Base-by-base conservation (phyloP, 2,329 filamentous ascomycete species). In the Fusarium subglutinans region DNA sequence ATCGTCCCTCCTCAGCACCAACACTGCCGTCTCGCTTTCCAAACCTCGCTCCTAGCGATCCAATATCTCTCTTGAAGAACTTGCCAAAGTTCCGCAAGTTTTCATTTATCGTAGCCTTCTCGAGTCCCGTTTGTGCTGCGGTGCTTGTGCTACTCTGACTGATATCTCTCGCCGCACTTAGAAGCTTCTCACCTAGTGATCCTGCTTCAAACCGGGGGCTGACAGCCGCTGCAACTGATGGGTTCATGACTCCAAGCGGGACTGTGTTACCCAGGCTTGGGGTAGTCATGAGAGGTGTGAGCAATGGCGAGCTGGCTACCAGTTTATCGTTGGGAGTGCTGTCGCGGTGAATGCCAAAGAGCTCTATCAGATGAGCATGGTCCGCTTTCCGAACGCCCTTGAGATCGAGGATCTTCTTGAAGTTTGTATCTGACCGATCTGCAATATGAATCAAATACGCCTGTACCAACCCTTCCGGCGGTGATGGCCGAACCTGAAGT, bases 361-460 rank as follows among this genome's bases (percentile, higher is more conserved):
- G 88, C 81, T 99, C 96, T 40, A 98, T 84, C 5, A 98, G 90
- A 71, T 94, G 90, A 6, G 89, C 85, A 79, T 98, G 94, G 70
- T 99, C 96, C 69, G 90, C 87, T 80, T 95, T 96, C 71, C 92
- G 90, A 68, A 99, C 92, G 53, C 96, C 96, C 83, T 99, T 99
- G 72, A 99, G 88, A 57, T 99, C 96, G 51, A 99, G 90, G 68
- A 99, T 93, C 84, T 98, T 98, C 80, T 92, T 92, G 89, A 99
- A 99, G 84, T 99, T 99, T 78, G 90, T 90, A 81, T 98, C 96
- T 73, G 93, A 97, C 63, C 93, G 92, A 86, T 99, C 96, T 75
- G 91, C 95, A 74, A 99, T 96, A 84, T 98, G 96, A 82, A 98
- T 97, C 40, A 99, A 91, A 81, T 99, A 99, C 40, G 96, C 96